phyloP scores from a whole-genome alignment of 140 eudicot genomes.

The Flaveria floridana region DNA sequence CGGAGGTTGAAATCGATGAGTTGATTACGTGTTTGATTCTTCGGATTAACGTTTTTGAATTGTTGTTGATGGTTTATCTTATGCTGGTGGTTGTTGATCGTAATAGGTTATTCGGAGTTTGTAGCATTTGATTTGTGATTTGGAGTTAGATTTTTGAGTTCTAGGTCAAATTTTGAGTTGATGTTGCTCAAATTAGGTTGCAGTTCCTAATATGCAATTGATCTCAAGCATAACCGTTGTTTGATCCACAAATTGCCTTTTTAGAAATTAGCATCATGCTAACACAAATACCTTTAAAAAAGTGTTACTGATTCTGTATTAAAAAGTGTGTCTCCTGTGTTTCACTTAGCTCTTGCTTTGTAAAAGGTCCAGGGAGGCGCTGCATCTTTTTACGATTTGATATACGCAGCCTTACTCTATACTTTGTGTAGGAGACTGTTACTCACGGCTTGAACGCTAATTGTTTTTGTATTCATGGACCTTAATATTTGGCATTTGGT shows the following conservation, averaged over 20 bases:
- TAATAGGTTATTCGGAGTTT: background rate
- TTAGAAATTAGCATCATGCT: background rate
- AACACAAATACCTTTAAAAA: background rate
- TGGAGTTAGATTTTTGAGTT: conserved; percentile 9
- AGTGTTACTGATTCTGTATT: background rate
- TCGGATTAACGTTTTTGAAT: too few relatives aligned
- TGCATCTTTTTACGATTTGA: too few relatives aligned
- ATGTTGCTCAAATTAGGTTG: conserved; percentile 9
- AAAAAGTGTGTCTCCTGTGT: too few relatives aligned
- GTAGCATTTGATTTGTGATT: conserved; percentile 16
- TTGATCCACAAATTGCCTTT: background rate
- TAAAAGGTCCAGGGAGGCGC: too few relatives aligned
- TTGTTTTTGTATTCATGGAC: background rate
- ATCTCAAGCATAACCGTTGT: background rate
- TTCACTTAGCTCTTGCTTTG: too few relatives aligned
- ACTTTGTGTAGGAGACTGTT: too few relatives aligned
- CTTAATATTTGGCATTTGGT: background rate
- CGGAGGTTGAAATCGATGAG: too few relatives aligned
- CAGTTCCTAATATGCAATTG: background rate
- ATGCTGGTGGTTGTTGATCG: background rate
- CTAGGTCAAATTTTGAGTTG: background rate
- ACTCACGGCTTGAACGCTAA: too few relatives aligned
- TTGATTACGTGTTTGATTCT: too few relatives aligned
- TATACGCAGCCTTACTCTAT: too few relatives aligned
- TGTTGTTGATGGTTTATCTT: too few relatives aligned